Base-by-base conservation (phyloP, 2,329 filamentous ascomycete species). In the Fonsecaea nubica region DNA sequence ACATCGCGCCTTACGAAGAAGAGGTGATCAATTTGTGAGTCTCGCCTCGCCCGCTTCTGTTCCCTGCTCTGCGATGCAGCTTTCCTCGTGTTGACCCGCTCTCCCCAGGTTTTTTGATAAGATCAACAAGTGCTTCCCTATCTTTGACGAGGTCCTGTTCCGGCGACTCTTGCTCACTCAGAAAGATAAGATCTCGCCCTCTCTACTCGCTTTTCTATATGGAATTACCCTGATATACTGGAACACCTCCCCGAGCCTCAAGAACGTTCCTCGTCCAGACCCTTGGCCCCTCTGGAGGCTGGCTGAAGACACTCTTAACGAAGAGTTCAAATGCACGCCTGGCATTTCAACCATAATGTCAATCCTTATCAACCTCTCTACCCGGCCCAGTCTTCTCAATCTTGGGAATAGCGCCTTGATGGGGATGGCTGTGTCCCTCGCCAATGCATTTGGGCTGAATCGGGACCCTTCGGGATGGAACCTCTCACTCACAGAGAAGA, bases 201-300 rank as follows among this genome's bases (percentile, higher is more conserved):
- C 85, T 1, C 74, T 89, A 25, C 72, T 89, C 3, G 83, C 84
- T 40, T 83, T 83, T 64, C 75, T 89, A 1, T 87, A 88, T 71
- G 87, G 86, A 0, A 84, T 86, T 71, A 82, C 83, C 0, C 73
- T 87, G 8, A 80, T 85, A 2, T 87, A 85, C 70, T 89, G 87
- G 86, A 79, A 80, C 18, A 80, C 81, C 62, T 82, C 81, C 0
- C 78, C 78, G 0, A 75, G 35, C 12, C 61, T 63, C 6, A 38
- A n/a, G 15, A 15, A 38, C 38, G 15, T 52, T 36, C 80, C 81
- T 4, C 80, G 83, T 57, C 86, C 86, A 0, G 86, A 89, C 70
- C 79, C 80, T 36, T 81, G 84, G 50, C 89, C 86, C 72, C 82
- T 86, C 15, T 87, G 87, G 81, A 89, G 88, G 65, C 81, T 87